Base-by-base conservation (phyloP, 306 rosid genomes). In the Fragaria nilgerrensis region DNA sequence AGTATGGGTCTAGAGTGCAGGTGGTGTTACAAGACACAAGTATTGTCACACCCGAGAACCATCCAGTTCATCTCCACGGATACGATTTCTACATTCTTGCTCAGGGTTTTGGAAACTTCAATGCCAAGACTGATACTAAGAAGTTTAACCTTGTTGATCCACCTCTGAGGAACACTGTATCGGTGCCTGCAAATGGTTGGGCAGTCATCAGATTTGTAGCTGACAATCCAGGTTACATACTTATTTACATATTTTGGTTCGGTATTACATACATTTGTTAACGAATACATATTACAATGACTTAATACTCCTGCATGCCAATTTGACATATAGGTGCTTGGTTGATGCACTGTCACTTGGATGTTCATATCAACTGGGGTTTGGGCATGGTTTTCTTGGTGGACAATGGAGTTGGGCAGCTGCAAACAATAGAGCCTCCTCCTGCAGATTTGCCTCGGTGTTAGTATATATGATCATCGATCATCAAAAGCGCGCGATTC, bases 131-230 rank as follows among this genome's bases (percentile, higher is more conserved):
- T 11, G 82, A 72, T 58, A 22, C 44, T 3, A 63, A 58, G 43
- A 72, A 6, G 5, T 79, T 79, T 70, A 79, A 79, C 32, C 56
- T 72, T 22, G 53, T 48, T 47, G 75, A 79, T 58, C 82, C 82
- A 11, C 82, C 74, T 48, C 23, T 2, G 16, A 70, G 82, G 20
- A 79, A 79, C 68, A 79, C 82, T 2, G 75, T 79, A 2, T 53
- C 34, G 0, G 73, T 79, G 7, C 82, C 78, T 0, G 56, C n/a
- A 11, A 76, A 76, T 34, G 82, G 82, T 2, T 79, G 82, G 82
- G 82, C 82, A n/a, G 82, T 79, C 10, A 72, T 79, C 53, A 72
- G 82, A 79, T 79, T 79, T 50, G 73, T 49, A 34, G 82, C 78
- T 20, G 68, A 72, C 27, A 79, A 79, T 52, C 82, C 82, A 63